These are phyloP conservation scores for Lentithecium fluviatile DNA, from an alignment of 495 filamentous ascomycete species.

Conservation along the genomic window DNA sequence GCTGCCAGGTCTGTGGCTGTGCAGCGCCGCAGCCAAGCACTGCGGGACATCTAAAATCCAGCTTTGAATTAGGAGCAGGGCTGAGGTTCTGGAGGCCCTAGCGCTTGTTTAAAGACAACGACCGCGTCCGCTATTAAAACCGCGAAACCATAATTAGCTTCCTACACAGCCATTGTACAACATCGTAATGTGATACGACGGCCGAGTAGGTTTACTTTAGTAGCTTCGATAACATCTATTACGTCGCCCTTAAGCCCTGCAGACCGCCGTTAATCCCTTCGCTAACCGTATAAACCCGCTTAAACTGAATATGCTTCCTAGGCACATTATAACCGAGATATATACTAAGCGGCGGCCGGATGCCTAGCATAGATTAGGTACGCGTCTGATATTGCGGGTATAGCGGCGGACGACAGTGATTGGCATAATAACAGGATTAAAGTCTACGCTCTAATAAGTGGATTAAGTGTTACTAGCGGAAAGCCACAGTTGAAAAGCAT, in stretches of 20 bases:
- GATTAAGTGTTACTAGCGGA: slow-evolving; percentile 5
- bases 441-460: slow-evolving; percentile 3
- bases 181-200: neutral
- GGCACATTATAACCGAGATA: neutral
- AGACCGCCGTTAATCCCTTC: neutral
- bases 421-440: neutral
- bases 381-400: neutral
- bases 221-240: neutral
- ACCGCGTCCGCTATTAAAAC: neutral
- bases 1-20: too few species aligned
- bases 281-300: slow-evolving; percentile 10
- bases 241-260: neutral
- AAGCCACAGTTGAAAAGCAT: slow-evolving; percentile 3
- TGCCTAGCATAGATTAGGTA: slow-evolving; percentile 1
- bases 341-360: slow-evolving; percentile 11
- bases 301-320: slow-evolving; percentile 1
- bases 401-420: neutral
- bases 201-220: neutral
- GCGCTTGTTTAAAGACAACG: neutral
- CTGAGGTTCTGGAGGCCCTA: neutral
- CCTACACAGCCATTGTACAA: neutral
- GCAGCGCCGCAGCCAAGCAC: neutral
- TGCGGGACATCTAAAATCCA: neutral
- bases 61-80: neutral
- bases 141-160: neutral